A percentile compares a stretch with the other conserved stretches of the same genome.
phyloP scores from a whole-genome alignment of 2,329 filamentous ascomycete species.

The Rutstroemia sydowiana region DNA sequence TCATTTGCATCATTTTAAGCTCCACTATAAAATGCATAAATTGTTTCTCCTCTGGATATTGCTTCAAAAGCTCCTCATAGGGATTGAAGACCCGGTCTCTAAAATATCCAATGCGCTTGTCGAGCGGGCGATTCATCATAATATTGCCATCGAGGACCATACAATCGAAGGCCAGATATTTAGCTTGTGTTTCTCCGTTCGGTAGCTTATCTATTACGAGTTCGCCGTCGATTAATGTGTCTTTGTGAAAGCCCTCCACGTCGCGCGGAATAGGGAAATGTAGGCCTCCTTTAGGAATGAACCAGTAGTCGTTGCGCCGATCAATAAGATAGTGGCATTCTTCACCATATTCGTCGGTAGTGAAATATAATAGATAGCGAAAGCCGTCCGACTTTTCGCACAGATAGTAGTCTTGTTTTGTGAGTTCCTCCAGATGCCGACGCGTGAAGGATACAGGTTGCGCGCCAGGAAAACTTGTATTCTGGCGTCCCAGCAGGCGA shows the following conservation, averaged over 20 bases:
- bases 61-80: slow-evolving; percentile 54
- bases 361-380: slow-evolving; percentile 88
- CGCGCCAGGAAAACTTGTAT: slow-evolving; percentile 72
- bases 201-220: slow-evolving; percentile 75
- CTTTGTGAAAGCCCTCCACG: slow-evolving; percentile 61
- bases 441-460: slow-evolving; percentile 90
- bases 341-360: slow-evolving; percentile 49
- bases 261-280: slow-evolving; percentile 72
- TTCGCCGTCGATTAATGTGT: slow-evolving; percentile 87
- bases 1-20: slow-evolving; percentile 83
- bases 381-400: slow-evolving; percentile 98
- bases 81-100: slow-evolving; percentile 68
- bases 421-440: slow-evolving; percentile 75
- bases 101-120: slow-evolving; percentile 86
- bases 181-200: slow-evolving; percentile 61
- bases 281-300: slow-evolving; percentile 58
- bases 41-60: slow-evolving; percentile 60
- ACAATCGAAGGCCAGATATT: slow-evolving; percentile 91
- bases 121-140: slow-evolving; percentile 71
- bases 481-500: slow-evolving; percentile 61
- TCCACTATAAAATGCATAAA: slow-evolving; percentile 75
- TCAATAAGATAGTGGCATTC: slow-evolving; percentile 92
- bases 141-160: slow-evolving; percentile 71
- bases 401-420: slow-evolving; percentile 83
- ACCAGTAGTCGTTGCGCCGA: slow-evolving; percentile 96